Conservation (phyloP, 805 yeast species). For the Saturnispora kantuleensis region DNA sequence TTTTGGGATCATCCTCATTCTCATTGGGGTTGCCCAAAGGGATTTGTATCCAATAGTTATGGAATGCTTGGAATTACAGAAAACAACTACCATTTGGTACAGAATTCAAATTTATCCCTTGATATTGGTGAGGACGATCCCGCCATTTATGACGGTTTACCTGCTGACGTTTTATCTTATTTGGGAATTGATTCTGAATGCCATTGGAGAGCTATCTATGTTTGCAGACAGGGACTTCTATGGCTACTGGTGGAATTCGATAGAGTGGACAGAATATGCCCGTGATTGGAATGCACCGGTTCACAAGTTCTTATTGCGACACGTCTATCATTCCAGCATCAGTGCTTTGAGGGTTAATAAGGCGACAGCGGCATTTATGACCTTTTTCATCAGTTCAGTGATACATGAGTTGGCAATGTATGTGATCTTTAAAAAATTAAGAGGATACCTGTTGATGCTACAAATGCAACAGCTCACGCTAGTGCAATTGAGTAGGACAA, state of each 20-base stretch:
- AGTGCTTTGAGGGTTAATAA: conserved; percentile 62
- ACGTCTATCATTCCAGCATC: conserved; percentile 87
- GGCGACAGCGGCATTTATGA: conserved; percentile 59
- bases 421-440: conserved; percentile 64
- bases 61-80: conserved; percentile 45
- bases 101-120: conserved; percentile 42
- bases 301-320: conserved; percentile 78
- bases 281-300: conserved; percentile 94
- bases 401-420: conserved; percentile 92
- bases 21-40: conserved; percentile 71
- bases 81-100: conserved; percentile 34
- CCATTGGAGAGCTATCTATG: conserved; percentile 76
- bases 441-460: conserved; percentile 70
- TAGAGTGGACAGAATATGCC: conserved; percentile 88
- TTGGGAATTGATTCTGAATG: conserved; percentile 91
- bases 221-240: conserved; percentile 91
- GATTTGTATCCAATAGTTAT: conserved; percentile 61
- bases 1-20: conserved; percentile 75
- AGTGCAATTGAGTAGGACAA: conserved; percentile 51
- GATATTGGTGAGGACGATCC: conserved; percentile 61
- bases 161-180: conserved; percentile 75
- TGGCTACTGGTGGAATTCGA: conserved; percentile 96
- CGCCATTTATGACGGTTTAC: conserved; percentile 70
- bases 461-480: conserved; percentile 89
- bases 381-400: conserved; percentile 69